A percentile compares a stretch with the other conserved stretches of the same genome.
Conservation (phyloP, 2,329 filamentous ascomycete genomes). For the Nectriaceae sp. region DNA sequence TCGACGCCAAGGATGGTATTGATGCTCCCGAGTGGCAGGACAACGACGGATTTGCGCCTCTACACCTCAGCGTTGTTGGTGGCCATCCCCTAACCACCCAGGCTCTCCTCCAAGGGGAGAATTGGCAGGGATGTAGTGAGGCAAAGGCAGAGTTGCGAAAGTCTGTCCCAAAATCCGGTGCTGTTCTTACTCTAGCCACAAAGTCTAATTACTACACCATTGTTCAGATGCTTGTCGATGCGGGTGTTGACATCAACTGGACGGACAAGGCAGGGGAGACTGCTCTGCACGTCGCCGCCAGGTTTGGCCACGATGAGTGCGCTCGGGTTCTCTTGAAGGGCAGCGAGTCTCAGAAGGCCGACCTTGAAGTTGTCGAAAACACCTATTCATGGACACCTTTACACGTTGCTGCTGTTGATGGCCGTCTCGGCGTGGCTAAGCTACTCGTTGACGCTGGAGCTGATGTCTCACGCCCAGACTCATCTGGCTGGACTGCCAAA, state of each 20-base stretch:
- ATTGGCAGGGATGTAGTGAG: constrained; percentile 67
- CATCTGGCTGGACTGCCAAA: constrained; percentile 90
- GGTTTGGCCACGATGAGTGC: constrained; percentile 82
- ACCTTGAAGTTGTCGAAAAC: constrained; percentile 78
- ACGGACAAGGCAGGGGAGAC: constrained; percentile 89
- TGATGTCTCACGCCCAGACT: constrained; percentile 72
- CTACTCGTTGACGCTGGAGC: constrained; percentile 78
- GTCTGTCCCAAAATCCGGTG: constrained; percentile 77
- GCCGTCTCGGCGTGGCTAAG: constrained; percentile 73
- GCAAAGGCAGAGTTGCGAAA: constrained; percentile 67
- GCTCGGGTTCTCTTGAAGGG: constrained; percentile 75
- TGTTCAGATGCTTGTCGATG: constrained; percentile 83
- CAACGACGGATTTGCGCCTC: constrained; percentile 82
- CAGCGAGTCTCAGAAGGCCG: constrained; percentile 67
- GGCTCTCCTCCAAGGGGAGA: constrained; percentile 77
- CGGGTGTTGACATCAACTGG: constrained; percentile 91
- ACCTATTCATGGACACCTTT: constrained; percentile 95
- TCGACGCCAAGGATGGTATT: constrained; percentile 81
- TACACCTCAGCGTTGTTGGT: constrained; percentile 90
- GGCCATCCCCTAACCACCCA: constrained; percentile 87
- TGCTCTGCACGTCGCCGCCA: constrained; percentile 86
- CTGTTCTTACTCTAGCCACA: constrained; percentile 83
- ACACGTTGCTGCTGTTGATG: constrained; percentile 89
- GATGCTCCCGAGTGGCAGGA: constrained; percentile 91
- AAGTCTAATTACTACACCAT: constrained; percentile 86